These are phyloP conservation scores for Tinospora cordifolia DNA, from an alignment of 164 flowering plant species.

Conservation along the genomic window DNA sequence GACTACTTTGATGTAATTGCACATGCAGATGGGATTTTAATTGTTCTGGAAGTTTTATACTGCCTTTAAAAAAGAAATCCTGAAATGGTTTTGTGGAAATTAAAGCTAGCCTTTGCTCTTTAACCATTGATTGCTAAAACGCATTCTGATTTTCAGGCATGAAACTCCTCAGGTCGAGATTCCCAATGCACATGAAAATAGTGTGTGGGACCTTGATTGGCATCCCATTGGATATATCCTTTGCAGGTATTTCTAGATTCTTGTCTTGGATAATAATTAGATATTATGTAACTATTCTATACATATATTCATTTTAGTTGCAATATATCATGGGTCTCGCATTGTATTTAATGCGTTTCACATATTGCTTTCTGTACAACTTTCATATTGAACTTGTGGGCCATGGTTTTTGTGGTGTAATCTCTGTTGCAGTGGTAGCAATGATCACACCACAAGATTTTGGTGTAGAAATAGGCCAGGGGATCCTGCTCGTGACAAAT, in stretches of 20 bases:
- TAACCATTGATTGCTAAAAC: background rate
- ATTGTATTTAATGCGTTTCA: background rate
- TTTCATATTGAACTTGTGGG: background rate
- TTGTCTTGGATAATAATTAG: background rate
- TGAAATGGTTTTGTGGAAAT: background rate
- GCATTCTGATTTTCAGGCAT: slow-evolving; percentile 51
- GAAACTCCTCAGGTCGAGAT: slow-evolving; percentile 89
- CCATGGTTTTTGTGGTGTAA: background rate
- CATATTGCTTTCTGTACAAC: background rate
- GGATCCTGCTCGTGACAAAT: slow-evolving; percentile 75
- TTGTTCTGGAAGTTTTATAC: background rate
- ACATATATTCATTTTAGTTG: background rate
- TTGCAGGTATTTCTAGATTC: slow-evolving; percentile 56
- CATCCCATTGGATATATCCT: slow-evolving; percentile 97
- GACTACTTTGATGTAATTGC: background rate
- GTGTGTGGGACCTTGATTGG: slow-evolving; percentile 99
- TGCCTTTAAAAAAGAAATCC: no score
- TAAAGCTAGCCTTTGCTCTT: background rate
- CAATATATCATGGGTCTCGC: background rate
- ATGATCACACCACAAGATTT: slow-evolving; percentile 89
- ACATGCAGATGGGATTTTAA: background rate
- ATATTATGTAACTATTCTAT: background rate
- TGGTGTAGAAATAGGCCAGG: slow-evolving; percentile 99
- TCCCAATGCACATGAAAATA: slow-evolving; percentile 77
- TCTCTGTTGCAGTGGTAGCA: slow-evolving; percentile 80